Evolutionary conservation across 345 rosid species (phyloP).

Genomic region (Draba incana): DNA sequence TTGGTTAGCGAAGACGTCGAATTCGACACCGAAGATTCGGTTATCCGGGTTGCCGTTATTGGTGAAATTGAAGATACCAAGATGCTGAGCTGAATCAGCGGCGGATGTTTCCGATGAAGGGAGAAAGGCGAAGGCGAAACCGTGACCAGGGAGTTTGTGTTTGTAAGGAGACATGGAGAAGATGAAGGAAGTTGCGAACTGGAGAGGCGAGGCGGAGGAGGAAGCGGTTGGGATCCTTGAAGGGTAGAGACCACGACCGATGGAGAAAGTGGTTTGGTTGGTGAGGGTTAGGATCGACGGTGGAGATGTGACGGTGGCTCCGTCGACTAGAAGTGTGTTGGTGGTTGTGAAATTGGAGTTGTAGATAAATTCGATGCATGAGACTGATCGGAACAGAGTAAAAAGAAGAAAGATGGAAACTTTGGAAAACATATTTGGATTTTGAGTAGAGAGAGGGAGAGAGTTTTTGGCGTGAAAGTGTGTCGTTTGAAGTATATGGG

Average conservation of each 20-base stretch:
- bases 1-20: slow-evolving; percentile 68
- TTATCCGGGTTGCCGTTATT: slow-evolving; percentile 49
- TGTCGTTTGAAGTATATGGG: neutral
- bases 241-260: slow-evolving; percentile 71
- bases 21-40: slow-evolving; percentile 63
- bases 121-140: slow-evolving; percentile 63
- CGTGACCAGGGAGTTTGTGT: slow-evolving; percentile 59
- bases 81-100: slow-evolving; percentile 52
- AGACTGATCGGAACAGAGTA: slow-evolving; percentile 19
- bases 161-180: slow-evolving; percentile 68
- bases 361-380: slow-evolving; percentile 58
- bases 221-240: slow-evolving; percentile 48
- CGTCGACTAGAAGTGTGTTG: slow-evolving; percentile 47
- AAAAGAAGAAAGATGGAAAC: slow-evolving; percentile 13
- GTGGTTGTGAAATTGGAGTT: slow-evolving; percentile 62
- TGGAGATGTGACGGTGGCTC: slow-evolving; percentile 53
- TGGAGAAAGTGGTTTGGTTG: slow-evolving; percentile 47
- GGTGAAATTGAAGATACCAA: slow-evolving; percentile 62
- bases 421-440: slow-evolving; percentile 27
- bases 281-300: slow-evolving; percentile 59
- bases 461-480: neutral
- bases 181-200: slow-evolving; percentile 73
- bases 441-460: slow-evolving; percentile 1
- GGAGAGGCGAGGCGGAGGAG: slow-evolving; percentile 46
- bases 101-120: slow-evolving; percentile 52